These are phyloP conservation scores for Pleurostoma richardsiae DNA, from an alignment of 2,329 filamentous ascomycete species.

Conservation along the genomic window DNA sequence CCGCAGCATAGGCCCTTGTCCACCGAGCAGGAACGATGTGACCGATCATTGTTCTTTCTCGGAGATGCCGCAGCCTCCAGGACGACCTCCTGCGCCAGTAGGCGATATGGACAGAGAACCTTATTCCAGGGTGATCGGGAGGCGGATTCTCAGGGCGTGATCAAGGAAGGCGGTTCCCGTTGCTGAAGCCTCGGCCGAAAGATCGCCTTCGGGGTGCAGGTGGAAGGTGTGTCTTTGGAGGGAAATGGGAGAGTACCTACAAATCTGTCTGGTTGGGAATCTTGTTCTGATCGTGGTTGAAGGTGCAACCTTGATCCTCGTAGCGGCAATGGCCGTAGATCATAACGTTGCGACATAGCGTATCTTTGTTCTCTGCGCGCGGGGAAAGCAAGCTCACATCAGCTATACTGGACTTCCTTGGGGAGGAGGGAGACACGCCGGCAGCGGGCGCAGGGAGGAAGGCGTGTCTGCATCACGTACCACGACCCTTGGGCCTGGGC, in stretches of 20 bases:
- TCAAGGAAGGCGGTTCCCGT: too few relatives aligned
- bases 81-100: too few relatives aligned
- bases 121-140: too few relatives aligned
- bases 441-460: slow-evolving; percentile 2
- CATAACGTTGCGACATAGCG: slow-evolving; percentile 83
- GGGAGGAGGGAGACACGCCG: background rate
- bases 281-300: slow-evolving; percentile 78
- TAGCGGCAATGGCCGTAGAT: slow-evolving; percentile 93
- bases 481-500: slow-evolving; percentile 51
- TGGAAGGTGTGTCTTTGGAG: too few relatives aligned
- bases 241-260: slow-evolving; percentile 29
- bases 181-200: too few relatives aligned
- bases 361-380: slow-evolving; percentile 63
- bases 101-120: too few relatives aligned
- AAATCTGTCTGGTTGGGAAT: slow-evolving; percentile 44
- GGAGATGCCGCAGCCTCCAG: too few relatives aligned
- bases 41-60: too few relatives aligned
- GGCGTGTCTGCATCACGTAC: slow-evolving; percentile 27
- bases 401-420: background rate
- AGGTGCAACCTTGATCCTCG: slow-evolving; percentile 85
- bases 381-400: background rate
- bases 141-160: too few relatives aligned
- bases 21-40: too few relatives aligned
- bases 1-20: too few relatives aligned
- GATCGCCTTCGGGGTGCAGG: too few relatives aligned